These are phyloP conservation scores for Dryas alaskensis DNA, from an alignment of 306 rosid genomes.

Conservation along the genomic window DNA sequence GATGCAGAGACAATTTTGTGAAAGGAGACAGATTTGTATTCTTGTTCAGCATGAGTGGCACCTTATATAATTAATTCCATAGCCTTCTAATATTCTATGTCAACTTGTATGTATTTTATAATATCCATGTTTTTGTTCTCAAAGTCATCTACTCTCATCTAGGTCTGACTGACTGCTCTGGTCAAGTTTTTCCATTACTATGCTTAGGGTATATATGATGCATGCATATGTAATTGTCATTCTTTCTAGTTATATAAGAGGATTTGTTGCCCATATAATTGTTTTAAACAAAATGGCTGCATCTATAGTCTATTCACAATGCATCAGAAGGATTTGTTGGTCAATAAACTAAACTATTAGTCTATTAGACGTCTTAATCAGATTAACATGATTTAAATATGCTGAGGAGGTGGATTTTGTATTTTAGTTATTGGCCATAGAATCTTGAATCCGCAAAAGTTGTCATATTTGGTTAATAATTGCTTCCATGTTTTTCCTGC, in stretches of 20 bases:
- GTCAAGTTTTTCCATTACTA: background rate
- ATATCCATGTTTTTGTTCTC: background rate
- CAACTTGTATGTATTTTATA: constrained; percentile 4
- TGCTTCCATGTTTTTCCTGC: background rate
- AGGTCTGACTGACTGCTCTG: background rate
- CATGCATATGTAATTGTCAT: background rate
- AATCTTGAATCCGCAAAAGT: constrained; percentile 2
- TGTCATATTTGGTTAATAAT: background rate
- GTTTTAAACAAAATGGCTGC: too few relatives aligned
- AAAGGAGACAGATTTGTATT: background rate
- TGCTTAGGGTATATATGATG: background rate
- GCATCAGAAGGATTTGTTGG: background rate
- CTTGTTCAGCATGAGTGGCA: background rate
- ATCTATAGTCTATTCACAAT: too few relatives aligned
- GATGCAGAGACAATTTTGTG: background rate
- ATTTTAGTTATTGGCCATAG: background rate
- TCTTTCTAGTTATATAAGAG: too few relatives aligned
- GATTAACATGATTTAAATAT: constrained; percentile 2
- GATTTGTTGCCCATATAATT: too few relatives aligned
- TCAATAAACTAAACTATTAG: too few relatives aligned
- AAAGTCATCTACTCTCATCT: constrained; percentile 9
- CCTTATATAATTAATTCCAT: background rate
- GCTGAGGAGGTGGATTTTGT: background rate
- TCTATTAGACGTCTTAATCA: background rate
- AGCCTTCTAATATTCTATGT: background rate